Evolutionary conservation across 257 asterid genomes (phyloP), one percentile per base, ranked within the genome.

Genomic region (Gentiana straminea): DNA sequence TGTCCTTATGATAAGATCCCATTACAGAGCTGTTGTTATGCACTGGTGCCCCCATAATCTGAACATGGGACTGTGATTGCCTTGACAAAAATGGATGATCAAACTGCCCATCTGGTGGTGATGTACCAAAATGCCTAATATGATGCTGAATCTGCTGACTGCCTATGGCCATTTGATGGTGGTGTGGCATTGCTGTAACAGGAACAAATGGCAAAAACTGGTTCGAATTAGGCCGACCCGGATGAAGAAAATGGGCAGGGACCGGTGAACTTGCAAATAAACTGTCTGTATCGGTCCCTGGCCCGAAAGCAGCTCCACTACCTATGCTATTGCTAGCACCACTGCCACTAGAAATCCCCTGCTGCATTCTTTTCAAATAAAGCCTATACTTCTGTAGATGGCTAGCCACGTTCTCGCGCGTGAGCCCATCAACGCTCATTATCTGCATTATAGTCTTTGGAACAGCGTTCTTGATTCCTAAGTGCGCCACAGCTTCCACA

Each of bases 241-340:
- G 94, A n/a, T 79, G 86, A 69, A 84, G 68, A 59, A 86, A 86
- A 69, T 78, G 95, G 0, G 91, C 65, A 0, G 95, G 90, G 5
- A 86, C 90, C 0, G 93, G 93, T 0, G 93, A 77, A 73, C 85
- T 83, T 2, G 86, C 94, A 54, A 84, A 84, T 66, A 84, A 63
- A 49, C 66, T 86, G 64, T 67, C 71, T 36, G 66, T 2, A 34
- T 67, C 71, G 13, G 66, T 37, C 32, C 54, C 54, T 79, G 86
- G 33, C 70, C 83, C 89, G 13, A 83, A 57, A 75, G 80, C 82
- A 68, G 67, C 59, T 2, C 41, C 50, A 59, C 58, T 71, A 49
- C 43, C 57, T 33, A 69, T 82, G 1, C 44, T 59, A 2, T 56
- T 68, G 1, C 67, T 69, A 11, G 73, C 71, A 4, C 70, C 77